Percentiles rank a stretch among this genome's conserved stretches.
These are phyloP conservation scores for Dipteronia dyeriana DNA, from an alignment of 345 rosid species.

Conservation along the genomic window DNA sequence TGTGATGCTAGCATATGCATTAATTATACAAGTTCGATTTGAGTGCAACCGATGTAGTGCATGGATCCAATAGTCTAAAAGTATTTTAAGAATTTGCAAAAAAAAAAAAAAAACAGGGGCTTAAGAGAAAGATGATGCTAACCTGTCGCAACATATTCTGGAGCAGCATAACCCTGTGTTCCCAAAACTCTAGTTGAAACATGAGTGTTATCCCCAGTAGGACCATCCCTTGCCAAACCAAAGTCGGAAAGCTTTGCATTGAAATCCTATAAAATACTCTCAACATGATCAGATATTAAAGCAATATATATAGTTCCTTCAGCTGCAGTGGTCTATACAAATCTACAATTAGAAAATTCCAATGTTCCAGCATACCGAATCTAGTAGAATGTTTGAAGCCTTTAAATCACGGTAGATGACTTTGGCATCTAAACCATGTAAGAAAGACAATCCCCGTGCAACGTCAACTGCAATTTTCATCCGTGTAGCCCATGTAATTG, in stretches of 20 bases:
- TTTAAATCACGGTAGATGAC: conserved; percentile 71
- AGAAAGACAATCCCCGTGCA: conserved; percentile 62
- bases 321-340: neutral
- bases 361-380: conserved; percentile 44
- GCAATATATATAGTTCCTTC: neutral
- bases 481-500: conserved; percentile 54
- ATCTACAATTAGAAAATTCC: conserved; percentile 11
- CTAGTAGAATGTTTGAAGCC: conserved; percentile 70
- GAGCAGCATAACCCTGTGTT: conserved; percentile 94
- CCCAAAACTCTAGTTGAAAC: conserved; percentile 88
- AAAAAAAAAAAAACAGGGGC: neutral
- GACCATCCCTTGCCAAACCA: conserved; percentile 94
- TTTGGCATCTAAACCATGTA: conserved; percentile 60
- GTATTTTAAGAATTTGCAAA: neutral
- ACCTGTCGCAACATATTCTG: conserved; percentile 92
- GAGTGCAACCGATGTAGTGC: no score
- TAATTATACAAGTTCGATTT: no score
- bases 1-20: neutral
- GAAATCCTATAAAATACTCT: conserved; percentile 49
- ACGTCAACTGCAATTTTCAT: conserved; percentile 53
- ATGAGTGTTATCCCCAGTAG: conserved; percentile 85
- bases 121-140: conserved; percentile 8
- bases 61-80: no score
- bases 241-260: conserved; percentile 90
- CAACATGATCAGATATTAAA: conserved; percentile 11